A percentile compares a stretch with the other conserved stretches of the same genome.
Conservation (phyloP, 176 grass and related monocot species). For the Dendrocalamus sinicus region DNA sequence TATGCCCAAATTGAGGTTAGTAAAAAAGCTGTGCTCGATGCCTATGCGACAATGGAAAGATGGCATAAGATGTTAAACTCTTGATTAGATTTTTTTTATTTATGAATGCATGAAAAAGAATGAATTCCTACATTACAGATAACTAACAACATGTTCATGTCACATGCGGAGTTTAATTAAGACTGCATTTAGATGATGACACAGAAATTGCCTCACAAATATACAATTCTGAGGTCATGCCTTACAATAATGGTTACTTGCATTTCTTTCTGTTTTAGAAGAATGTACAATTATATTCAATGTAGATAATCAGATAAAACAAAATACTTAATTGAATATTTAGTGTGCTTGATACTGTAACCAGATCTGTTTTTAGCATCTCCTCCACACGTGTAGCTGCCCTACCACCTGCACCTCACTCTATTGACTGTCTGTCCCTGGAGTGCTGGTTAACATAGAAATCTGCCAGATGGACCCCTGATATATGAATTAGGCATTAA, state of each 20-base stretch:
- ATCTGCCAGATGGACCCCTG: neutral
- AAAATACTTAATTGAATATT: neutral
- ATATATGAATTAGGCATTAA: neutral
- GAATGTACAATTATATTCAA: neutral
- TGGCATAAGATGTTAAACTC: neutral
- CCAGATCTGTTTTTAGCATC: neutral
- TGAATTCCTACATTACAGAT: neutral
- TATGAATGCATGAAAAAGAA: neutral
- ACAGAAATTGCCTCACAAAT: neutral
- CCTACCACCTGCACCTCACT: neutral
- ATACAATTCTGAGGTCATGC: neutral
- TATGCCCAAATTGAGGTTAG: conserved; percentile 87
- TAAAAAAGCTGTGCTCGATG: neutral
- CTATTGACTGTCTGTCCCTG: neutral
- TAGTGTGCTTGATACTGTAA: neutral
- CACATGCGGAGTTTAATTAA: neutral
- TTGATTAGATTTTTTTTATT: neutral
- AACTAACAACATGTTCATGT: neutral
- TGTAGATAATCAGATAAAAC: neutral
- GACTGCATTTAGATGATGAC: neutral
- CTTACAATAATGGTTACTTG: neutral
- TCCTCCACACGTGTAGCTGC: neutral
- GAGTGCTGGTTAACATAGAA: neutral
- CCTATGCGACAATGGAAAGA: neutral
- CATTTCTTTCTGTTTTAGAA: neutral